A percentile compares a stretch with the other conserved stretches of the same genome.
Evolutionary conservation across 495 filamentous ascomycete species (phyloP).

Genomic region (Podospora conica): DNA sequence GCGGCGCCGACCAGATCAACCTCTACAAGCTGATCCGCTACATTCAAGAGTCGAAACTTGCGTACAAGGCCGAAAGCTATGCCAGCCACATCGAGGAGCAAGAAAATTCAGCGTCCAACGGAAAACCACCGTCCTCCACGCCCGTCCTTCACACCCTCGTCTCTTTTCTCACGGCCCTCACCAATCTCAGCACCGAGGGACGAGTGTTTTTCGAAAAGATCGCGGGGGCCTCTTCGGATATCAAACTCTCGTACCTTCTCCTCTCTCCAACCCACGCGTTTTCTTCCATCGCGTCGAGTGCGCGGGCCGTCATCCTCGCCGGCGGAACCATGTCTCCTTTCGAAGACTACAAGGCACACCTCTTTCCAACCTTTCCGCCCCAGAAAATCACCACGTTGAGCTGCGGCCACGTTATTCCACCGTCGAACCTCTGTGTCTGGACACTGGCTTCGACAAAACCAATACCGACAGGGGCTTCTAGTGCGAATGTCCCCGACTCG

Average conservation of each 20-base stretch:
- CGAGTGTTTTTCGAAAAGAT: constrained; percentile 70
- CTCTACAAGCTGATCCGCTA: constrained; percentile 82
- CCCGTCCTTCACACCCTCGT: constrained; percentile 81
- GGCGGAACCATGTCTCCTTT: constrained; percentile 98
- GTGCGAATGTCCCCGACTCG: constrained; percentile 44
- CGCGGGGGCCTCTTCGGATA: constrained; percentile 33
- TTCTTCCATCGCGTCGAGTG: constrained; percentile 76
- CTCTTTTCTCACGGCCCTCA: constrained; percentile 73
- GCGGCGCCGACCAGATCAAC: constrained; percentile 93
- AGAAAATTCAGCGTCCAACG: constrained; percentile 24
- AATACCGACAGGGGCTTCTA: constrained; percentile 11
- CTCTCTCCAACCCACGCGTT: constrained; percentile 94
- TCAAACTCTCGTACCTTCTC: constrained; percentile 76
- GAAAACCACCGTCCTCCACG: constrained; percentile 36
- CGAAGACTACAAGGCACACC: constrained; percentile 74
- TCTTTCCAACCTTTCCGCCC: constrained; percentile 69
- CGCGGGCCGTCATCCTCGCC: constrained; percentile 82
- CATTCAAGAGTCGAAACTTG: constrained; percentile 85
- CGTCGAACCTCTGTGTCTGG: constrained; percentile 70
- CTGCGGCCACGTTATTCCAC: constrained; percentile 90
- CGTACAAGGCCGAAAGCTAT: constrained; percentile 91
- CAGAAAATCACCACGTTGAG: constrained; percentile 71
- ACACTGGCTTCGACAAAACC: constrained; percentile 38
- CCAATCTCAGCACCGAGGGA: constrained; percentile 84
- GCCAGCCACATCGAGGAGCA: constrained; percentile 51